Conservation (phyloP, 352 stramenopile species). For the Phytophthora melonis region DNA sequence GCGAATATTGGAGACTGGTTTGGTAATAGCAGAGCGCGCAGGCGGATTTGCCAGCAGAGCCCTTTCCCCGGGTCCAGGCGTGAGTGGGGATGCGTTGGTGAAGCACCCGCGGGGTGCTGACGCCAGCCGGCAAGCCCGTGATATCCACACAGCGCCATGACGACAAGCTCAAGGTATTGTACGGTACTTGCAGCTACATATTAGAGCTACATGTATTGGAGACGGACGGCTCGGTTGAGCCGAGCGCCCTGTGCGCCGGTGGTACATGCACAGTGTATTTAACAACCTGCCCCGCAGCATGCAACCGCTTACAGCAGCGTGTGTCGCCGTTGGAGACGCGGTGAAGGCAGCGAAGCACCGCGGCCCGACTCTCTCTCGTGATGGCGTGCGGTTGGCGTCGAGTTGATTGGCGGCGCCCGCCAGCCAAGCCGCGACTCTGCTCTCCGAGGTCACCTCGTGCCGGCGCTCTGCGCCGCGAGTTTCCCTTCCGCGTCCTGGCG, state of each 20-base stretch:
- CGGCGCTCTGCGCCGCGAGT: constrained; percentile 11
- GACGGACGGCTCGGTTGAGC: no score
- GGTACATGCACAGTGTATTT: neutral
- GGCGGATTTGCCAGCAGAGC: constrained; percentile 23
- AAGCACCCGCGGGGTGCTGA: constrained; percentile 10
- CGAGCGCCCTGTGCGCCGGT: no score
- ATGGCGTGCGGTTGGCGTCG: constrained; percentile 24
- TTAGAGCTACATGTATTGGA: no score
- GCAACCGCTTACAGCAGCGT: no score
- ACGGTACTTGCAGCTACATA: no score
- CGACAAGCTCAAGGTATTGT: no score
- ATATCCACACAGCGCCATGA: no score
- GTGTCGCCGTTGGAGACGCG: neutral
- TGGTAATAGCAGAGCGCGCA: neutral
- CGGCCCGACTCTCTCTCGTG: constrained; percentile 3
- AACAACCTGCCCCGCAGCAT: neutral
- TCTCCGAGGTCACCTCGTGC: constrained; percentile 3
- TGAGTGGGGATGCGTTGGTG: constrained; percentile 26
- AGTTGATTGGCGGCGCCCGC: constrained; percentile 19
- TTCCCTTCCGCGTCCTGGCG: constrained; percentile 20
- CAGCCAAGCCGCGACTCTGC: neutral
- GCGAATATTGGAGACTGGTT: constrained; percentile 33
- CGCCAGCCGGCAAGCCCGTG: no score
- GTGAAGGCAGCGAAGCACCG: neutral
- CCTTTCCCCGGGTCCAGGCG: neutral